Conservation (phyloP, 2,329 filamentous ascomycete species). For the Penicillium sp. region DNA sequence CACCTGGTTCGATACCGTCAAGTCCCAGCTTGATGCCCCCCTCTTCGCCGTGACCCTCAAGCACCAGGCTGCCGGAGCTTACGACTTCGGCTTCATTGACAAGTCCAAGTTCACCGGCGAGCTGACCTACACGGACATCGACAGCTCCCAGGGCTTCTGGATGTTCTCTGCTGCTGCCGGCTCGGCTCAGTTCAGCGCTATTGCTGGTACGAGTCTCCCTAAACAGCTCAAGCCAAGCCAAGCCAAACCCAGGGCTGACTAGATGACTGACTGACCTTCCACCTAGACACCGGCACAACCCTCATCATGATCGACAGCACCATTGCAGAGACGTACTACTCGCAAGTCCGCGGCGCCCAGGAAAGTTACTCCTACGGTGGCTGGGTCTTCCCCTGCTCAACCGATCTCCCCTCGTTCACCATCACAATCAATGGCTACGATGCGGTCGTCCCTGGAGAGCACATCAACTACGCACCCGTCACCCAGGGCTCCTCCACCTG, state of each 20-base stretch:
- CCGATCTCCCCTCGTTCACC: constrained; percentile 59
- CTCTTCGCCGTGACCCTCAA: constrained; percentile 62
- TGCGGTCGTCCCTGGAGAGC: constrained; percentile 57
- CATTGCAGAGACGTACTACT: constrained; percentile 65
- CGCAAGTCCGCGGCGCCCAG: constrained; percentile 57
- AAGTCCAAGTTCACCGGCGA: constrained; percentile 61
- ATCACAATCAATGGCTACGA: constrained; percentile 56
- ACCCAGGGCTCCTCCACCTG: constrained; percentile 54
- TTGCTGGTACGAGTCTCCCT: constrained; percentile 52
- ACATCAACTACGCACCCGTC: constrained; percentile 60
- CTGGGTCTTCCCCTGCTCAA: constrained; percentile 59
- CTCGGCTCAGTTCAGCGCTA: constrained; percentile 54
- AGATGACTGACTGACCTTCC: background rate
- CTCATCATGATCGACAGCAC: constrained; percentile 63
- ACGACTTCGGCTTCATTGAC: constrained; percentile 67
- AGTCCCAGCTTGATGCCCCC: constrained; percentile 53
- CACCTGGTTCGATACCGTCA: constrained; percentile 67
- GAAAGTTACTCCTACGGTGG: constrained; percentile 57
- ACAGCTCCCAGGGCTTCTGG: constrained; percentile 68
- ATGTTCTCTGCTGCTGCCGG: constrained; percentile 59
- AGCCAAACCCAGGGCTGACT: too few relatives aligned
- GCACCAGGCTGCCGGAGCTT: constrained; percentile 57
- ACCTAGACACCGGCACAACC: constrained; percentile 69
- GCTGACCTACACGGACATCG: constrained; percentile 61
- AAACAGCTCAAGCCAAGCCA: background rate